Base-by-base conservation (phyloP, 2,329 filamentous ascomycete genomes). In the Ramularia collo-cygni region DNA sequence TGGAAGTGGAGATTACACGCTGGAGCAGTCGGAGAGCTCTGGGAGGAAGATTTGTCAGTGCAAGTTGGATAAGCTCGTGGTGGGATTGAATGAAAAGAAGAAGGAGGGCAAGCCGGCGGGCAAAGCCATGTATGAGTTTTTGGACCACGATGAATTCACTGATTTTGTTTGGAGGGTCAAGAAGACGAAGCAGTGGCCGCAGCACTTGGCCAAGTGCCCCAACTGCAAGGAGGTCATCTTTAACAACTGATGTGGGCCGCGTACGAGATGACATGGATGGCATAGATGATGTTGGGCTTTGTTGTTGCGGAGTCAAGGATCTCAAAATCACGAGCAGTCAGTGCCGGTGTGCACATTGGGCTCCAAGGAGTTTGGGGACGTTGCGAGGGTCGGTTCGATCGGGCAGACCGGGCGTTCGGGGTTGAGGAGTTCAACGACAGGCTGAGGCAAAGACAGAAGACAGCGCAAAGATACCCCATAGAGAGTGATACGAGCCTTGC, bases 131-230 rank as follows among this genome's bases (percentile, higher is more conserved):
- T 6, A 6, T 10, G 21, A 35, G 34, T 15, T 37, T 24, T 24
- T 41, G 24, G n/a, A 32, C 18, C 14, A 19, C 15, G 38, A 43
- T 16, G 40, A 33, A n/a, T 41, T 42, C 24, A 19, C 37, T 10
- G 43, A 48, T 19, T 43, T 43, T 21, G 43, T 42, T 17, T 48
- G 40, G 40, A 21, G 38, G 14, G 30, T 46, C 30, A 39, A 38
- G 30, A 48, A 43, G 37, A 41, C 43, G 13, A 48, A 43, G 40
- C 40, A 45, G 37, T 41, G 31, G 30, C 34, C 36, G 27, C 13
- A 28, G 24, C 24, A 28, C 13, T 21, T 48, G 24, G 27, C 26
- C 12, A 30, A 28, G 19, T 48, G 46, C 40, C 41, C 28, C 26
- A 19, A 17, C 4, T 48, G 46, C 33, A 27, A 30, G n/a, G 30